A percentile compares a stretch with the other conserved stretches of the same genome.
Evolutionary conservation across 139 green algal genomes (phyloP).

Genomic region (Tetradesmus lagerheimii): DNA sequence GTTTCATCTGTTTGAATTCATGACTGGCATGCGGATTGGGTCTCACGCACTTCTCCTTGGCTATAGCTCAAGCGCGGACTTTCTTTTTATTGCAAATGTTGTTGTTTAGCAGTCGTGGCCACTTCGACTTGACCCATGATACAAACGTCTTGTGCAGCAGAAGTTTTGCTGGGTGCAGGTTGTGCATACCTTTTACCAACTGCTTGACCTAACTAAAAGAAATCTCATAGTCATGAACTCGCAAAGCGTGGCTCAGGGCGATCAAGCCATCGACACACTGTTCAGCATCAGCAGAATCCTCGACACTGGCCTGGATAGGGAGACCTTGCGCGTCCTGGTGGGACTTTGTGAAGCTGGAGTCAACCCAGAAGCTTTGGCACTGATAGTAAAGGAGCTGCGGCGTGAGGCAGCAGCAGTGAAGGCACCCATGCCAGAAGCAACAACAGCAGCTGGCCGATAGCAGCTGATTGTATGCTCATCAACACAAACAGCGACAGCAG

Average conservation of each 20-base stretch:
- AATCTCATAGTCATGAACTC: conserved; percentile 39
- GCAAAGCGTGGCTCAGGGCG: conserved; percentile 4
- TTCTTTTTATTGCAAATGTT: too few species aligned
- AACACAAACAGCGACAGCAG: too few species aligned
- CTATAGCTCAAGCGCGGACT: too few species aligned
- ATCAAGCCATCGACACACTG: conserved; percentile 59
- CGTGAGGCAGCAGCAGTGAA: conserved; percentile 63
- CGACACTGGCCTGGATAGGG: conserved; percentile 79
- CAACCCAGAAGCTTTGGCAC: conserved; percentile 87
- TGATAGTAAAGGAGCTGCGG: conserved; percentile 76
- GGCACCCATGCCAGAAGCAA: neutral
- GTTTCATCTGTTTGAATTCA: too few species aligned
- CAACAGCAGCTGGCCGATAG: neutral
- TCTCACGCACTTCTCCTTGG: too few species aligned
- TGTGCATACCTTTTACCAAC: too few species aligned
- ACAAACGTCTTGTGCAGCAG: too few species aligned
- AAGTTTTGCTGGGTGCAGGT: too few species aligned
- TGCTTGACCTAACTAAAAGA: too few species aligned
- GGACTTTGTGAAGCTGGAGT: conserved; percentile 81
- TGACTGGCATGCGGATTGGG: too few species aligned
- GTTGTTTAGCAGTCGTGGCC: too few species aligned
- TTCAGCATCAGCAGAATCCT: conserved; percentile 70
- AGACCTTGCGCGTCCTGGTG: conserved; percentile 79
- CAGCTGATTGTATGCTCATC: neutral
- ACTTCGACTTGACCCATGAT: too few species aligned